A percentile compares a stretch with the other conserved stretches of the same genome.
These are phyloP conservation scores for Plasmodium malariae DNA, from an alignment of 169 alveolate species.

Conservation along the genomic window DNA sequence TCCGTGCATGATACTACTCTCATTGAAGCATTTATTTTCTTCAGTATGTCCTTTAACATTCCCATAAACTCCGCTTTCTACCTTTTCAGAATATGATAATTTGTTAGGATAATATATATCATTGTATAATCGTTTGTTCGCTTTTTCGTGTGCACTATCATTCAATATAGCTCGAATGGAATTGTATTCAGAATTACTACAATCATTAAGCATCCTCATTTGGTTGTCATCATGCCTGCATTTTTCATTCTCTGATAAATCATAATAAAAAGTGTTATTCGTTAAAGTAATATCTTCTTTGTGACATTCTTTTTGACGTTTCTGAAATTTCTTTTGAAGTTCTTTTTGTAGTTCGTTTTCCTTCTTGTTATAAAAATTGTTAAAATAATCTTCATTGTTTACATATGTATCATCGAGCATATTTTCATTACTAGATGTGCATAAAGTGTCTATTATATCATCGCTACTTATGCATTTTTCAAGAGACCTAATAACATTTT, in stretches of 20 bases:
- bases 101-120: conserved; percentile 11
- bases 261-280: conserved; percentile 50
- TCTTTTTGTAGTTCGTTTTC: no score
- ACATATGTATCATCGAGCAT: background rate
- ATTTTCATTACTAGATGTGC: conserved; percentile 9
- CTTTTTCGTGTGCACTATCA: background rate
- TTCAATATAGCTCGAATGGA: background rate
- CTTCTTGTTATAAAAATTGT: no score
- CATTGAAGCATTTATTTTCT: background rate
- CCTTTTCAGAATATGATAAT: background rate
- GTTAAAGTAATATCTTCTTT: conserved; percentile 23
- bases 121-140: background rate
- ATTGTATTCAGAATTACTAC: background rate
- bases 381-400: conserved; percentile 7
- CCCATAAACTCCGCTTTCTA: conserved; percentile 6
- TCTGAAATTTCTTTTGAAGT: no score
- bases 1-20: conserved; percentile 23
- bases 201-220: conserved; percentile 1
- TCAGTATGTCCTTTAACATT: background rate
- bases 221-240: background rate
- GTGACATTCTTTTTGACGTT: no score
- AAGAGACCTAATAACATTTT: background rate
- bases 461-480: conserved; percentile 53
- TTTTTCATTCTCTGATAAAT: conserved; percentile 45
- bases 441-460: conserved; percentile 21